These are phyloP conservation scores for Fomitopsis serialis DNA, from an alignment of 768 basidiomycete genomes.

Conservation along the genomic window DNA sequence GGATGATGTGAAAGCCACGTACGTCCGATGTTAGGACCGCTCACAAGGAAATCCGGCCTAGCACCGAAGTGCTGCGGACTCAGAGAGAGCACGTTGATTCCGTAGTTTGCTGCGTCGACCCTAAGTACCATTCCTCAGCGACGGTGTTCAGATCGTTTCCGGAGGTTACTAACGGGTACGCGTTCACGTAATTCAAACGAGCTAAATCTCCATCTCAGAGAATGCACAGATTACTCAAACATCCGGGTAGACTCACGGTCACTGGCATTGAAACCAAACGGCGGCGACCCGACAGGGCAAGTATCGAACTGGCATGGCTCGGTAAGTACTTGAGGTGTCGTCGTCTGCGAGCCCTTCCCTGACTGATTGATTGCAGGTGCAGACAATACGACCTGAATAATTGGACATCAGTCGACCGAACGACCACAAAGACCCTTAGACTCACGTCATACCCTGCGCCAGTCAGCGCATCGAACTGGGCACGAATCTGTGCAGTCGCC, in stretches of 20 bases:
- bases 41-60: conserved; percentile 38
- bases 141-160: too few species aligned
- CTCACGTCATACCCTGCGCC: conserved; percentile 36
- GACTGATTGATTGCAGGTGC: conserved; percentile 41
- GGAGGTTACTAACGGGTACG: conserved; percentile 26
- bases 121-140: too few species aligned
- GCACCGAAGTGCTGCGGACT: conserved; percentile 31
- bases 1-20: not conserved
- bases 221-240: too few species aligned
- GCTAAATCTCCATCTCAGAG: conserved; percentile 16
- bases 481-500: conserved; percentile 42
- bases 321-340: conserved; percentile 25
- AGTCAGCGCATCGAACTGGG: conserved; percentile 33
- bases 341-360: conserved; percentile 38
- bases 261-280: conserved; percentile 35
- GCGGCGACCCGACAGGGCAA: conserved; percentile 36
- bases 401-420: too few species aligned
- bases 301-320: conserved; percentile 37
- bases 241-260: conserved; percentile 29
- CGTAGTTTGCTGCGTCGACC: conserved; percentile 26
- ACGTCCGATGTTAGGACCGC: conserved; percentile 35
- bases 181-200: conserved; percentile 38
- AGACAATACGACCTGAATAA: conserved; percentile 37
- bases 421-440: too few species aligned
- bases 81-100: conserved; percentile 42